Conservation (phyloP, 805 yeast genomes). For the Naumovozyma dairenensis region DNA sequence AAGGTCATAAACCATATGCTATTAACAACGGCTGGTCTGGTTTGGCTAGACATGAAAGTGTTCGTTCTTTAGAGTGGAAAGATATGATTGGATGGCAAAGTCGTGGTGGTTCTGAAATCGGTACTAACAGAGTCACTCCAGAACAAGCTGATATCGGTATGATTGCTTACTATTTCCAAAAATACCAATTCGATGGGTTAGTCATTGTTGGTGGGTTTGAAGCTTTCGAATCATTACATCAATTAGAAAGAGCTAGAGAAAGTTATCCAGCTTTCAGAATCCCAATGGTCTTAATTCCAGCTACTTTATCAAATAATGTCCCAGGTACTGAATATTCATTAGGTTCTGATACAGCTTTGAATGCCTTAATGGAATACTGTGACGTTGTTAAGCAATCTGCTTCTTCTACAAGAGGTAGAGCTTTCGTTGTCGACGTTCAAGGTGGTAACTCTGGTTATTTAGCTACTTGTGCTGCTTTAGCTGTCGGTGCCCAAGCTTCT, state of each 20-base stretch:
- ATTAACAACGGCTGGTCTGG: conserved; percentile 71
- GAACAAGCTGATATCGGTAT: conserved; percentile 55
- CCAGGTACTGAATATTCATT: conserved; percentile 76
- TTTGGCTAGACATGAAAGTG: conserved; percentile 50
- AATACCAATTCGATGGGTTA: conserved; percentile 59
- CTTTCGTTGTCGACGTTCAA: conserved; percentile 73
- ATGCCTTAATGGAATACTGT: conserved; percentile 60
- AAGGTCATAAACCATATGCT: conserved; percentile 64
- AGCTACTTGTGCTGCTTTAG: conserved; percentile 58
- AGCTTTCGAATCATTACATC: conserved; percentile 61
- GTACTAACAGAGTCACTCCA: conserved; percentile 68
- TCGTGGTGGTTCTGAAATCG: conserved; percentile 72
- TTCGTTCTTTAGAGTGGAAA: conserved; percentile 53
- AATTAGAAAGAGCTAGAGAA: conserved; percentile 49
- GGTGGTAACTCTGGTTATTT: conserved; percentile 80
- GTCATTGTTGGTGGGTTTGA: conserved; percentile 76
- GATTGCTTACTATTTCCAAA: conserved; percentile 63
- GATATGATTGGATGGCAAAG: conserved; percentile 66
- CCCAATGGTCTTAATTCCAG: conserved; percentile 71
- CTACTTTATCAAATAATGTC: conserved; percentile 71
- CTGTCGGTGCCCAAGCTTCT: conserved; percentile 64
- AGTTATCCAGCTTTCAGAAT: conserved; percentile 64
- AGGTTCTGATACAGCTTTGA: conserved; percentile 69
- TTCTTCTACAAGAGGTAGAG: conserved; percentile 66
- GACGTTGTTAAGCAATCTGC: conserved; percentile 76